Evolutionary conservation across 352 stramenopile species (phyloP).

Genomic region (Sclerospora graminicola): DNA sequence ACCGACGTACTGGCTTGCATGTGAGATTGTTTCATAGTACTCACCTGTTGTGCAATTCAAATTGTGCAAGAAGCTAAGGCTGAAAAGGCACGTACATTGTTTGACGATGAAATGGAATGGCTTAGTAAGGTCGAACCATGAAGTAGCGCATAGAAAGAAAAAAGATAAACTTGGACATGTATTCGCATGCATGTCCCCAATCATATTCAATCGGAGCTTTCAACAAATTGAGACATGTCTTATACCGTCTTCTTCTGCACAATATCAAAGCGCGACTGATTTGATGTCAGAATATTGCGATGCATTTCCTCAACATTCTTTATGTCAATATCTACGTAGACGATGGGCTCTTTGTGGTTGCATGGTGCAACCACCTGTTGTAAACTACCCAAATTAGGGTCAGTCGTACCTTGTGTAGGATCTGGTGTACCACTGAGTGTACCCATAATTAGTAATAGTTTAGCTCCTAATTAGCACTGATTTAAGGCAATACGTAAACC

Average conservation of each 20-base stretch:
- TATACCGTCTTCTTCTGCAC: slow-evolving; percentile 53
- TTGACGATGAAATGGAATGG: slow-evolving; percentile 75
- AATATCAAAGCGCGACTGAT: slow-evolving; percentile 92
- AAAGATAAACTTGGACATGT: slow-evolving; percentile 19
- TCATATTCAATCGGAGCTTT: background rate
- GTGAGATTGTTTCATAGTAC: slow-evolving; percentile 33
- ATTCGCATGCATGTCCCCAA: slow-evolving; percentile 4
- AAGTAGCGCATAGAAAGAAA: background rate
- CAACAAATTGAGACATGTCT: background rate
- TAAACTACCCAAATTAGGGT: no score
- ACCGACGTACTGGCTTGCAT: background rate
- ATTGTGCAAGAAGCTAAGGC: slow-evolving; percentile 51
- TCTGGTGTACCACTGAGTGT: no score
- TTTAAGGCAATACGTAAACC: no score
- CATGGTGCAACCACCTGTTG: slow-evolving; percentile 94
- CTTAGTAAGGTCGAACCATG: slow-evolving; percentile 29
- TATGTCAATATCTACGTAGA: slow-evolving; percentile 95
- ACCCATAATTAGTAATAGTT: no score
- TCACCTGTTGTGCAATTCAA: slow-evolving; percentile 74
- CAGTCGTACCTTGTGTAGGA: no score
- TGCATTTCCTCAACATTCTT: slow-evolving; percentile 91
- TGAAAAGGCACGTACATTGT: slow-evolving; percentile 44
- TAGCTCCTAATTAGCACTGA: no score
- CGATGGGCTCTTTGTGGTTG: slow-evolving; percentile 87
- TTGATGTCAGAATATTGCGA: slow-evolving; percentile 91